A percentile compares a stretch with the other conserved stretches of the same genome.
Conservation (phyloP, 192 early-diverging fungal species). For the Lunasporangiospora selenospora region DNA sequence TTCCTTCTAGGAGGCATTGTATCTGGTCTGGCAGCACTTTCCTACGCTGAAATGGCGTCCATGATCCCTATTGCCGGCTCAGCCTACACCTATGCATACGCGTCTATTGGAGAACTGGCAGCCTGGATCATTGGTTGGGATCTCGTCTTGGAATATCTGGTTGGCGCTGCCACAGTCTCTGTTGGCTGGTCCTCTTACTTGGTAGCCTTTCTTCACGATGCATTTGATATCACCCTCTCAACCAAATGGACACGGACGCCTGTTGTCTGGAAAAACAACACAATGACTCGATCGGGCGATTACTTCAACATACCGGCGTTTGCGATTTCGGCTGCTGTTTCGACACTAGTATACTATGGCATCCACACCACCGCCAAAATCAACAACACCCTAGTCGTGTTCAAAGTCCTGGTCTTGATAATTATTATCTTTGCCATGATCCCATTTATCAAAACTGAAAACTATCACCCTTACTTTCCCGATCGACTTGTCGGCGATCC, state of each 20-base stretch:
- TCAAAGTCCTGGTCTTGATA: slow-evolving; percentile 80
- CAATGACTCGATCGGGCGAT: slow-evolving; percentile 34
- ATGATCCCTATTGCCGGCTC: slow-evolving; percentile 90
- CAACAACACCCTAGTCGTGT: slow-evolving; percentile 72
- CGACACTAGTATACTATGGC: slow-evolving; percentile 71
- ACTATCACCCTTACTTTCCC: slow-evolving; percentile 87
- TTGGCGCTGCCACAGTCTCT: slow-evolving; percentile 84
- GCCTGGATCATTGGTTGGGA: slow-evolving; percentile 96
- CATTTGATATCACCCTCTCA: slow-evolving; percentile 61
- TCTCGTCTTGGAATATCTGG: slow-evolving; percentile 86
- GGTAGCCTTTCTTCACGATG: slow-evolving; percentile 69
- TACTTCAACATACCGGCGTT: slow-evolving; percentile 84
- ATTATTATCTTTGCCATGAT: slow-evolving; percentile 82
- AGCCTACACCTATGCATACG: slow-evolving; percentile 87
- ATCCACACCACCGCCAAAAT: slow-evolving; percentile 77
- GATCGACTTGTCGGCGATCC: too few species aligned
- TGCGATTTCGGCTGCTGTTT: slow-evolving; percentile 68
- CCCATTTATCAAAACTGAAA: slow-evolving; percentile 69
- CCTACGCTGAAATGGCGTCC: slow-evolving; percentile 87
- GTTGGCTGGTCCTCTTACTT: slow-evolving; percentile 87
- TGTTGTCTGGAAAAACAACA: slow-evolving; percentile 56
- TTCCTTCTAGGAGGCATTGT: slow-evolving; percentile 82
- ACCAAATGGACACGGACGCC: slow-evolving; percentile 70
- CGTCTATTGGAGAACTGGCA: slow-evolving; percentile 85
- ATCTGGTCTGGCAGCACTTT: slow-evolving; percentile 76